Evolutionary conservation across 2,329 filamentous ascomycete species (phyloP), one percentile per base, ranked within the genome.

Genomic region (Microsporum ferrugineum): DNA sequence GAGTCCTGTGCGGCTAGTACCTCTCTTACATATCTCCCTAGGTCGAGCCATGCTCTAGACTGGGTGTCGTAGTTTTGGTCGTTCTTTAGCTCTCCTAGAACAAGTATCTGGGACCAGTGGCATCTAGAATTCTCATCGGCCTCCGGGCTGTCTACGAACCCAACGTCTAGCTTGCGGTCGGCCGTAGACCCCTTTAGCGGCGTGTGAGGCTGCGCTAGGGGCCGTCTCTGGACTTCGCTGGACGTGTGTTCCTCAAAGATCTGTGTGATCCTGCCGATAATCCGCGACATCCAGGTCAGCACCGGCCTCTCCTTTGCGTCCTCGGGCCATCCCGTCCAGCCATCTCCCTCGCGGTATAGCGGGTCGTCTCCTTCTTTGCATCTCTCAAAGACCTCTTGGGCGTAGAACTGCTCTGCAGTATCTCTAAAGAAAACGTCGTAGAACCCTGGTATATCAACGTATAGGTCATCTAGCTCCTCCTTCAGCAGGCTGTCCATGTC

Each of bases 51-150:
- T 2, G 39, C 39, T n/a, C 10, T 65, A 0, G 72, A 74, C 8
- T 68, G 64, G 61, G 31, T 76, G 23, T 58, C 60, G 23, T 61
- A 61, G 4, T 63, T 65, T n/a, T 67, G 73, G 57, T 62, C 56
- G 43, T 55, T 51, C 33, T 61, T 61, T 55, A 61, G 60, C 65
- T 79, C 76, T 63, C 77, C 73, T 2, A 73, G 71, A 39, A 80
- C 66, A 5, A 80, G 71, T 57, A 81, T 75, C 45, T 78, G 70
- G 3, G 69, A 73, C 76, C 69, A 79, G 62, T 72, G 65, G 63
- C 59, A 73, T 66, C 63, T 53, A 23, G 63, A 66, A 49, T 70
- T 63, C 45, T 49, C 23, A n/a, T 6, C 4, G n/a, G 23, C 8
- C 51, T 71, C 70, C 34, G 59, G n/a, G 51, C 66, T 45, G 34